phyloP scores from a whole-genome alignment of 139 green algal genomes.

The Picochlorum sp. region DNA sequence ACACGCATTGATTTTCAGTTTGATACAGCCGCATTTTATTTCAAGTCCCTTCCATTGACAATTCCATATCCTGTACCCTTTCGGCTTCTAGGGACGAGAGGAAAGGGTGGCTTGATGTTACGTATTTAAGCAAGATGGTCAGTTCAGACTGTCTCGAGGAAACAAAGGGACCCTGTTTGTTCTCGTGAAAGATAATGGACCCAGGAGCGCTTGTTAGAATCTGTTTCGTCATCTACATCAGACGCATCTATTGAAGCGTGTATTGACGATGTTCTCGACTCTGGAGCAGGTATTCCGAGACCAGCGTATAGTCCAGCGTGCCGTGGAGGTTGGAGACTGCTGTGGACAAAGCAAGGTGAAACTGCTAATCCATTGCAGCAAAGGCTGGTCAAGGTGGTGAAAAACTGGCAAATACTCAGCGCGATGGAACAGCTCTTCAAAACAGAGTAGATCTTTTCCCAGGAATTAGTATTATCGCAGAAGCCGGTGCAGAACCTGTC shows the following conservation, averaged over 20 bases:
- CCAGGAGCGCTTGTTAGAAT: constrained; percentile 42
- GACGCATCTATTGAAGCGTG: constrained; percentile 12
- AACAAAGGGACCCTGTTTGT: constrained; percentile 79
- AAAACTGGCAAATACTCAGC: constrained; percentile 59
- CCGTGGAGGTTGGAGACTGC: constrained; percentile 54
- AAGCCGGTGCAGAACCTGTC: constrained; percentile 32
- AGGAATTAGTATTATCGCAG: constrained; percentile 35
- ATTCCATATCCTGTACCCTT: constrained; percentile 97
- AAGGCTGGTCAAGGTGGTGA: constrained; percentile 15
- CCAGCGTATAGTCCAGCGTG: constrained; percentile 36
- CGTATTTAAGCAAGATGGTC: constrained; percentile 59
- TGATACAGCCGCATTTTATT: constrained; percentile 73
- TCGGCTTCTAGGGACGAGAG: constrained; percentile 84
- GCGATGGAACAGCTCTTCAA: constrained; percentile 30
- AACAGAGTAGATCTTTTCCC: constrained; percentile 57
- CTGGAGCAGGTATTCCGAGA: neutral
- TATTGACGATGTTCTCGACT: constrained; percentile 22
- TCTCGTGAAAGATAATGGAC: constrained; percentile 37
- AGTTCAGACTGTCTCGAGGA: constrained; percentile 63
- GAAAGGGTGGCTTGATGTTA: constrained; percentile 87
- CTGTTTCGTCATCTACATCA: constrained; percentile 11
- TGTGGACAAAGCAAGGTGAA: constrained; percentile 56
- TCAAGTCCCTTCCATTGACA: constrained; percentile 72
- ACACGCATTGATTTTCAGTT: constrained; percentile 84
- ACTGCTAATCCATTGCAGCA: constrained; percentile 59